phyloP scores from a whole-genome alignment of 2,329 filamentous ascomycete species.

The Colletotrichum gigasporum region DNA sequence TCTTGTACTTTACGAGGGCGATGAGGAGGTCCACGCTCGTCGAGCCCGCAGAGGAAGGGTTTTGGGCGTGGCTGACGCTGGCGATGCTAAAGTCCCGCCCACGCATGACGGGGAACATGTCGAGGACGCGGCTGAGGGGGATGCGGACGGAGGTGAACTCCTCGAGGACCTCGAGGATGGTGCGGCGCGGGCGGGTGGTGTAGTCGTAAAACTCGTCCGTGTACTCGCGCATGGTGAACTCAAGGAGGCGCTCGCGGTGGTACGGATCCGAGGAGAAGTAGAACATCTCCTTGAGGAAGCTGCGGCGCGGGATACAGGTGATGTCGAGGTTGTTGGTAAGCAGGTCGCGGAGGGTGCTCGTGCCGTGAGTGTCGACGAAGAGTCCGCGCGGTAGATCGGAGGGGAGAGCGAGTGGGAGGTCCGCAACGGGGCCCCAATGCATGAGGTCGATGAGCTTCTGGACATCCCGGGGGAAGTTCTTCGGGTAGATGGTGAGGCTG shows the following conservation, averaged over 20 bases:
- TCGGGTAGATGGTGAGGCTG: constrained; percentile 83
- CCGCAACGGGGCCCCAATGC: constrained; percentile 79
- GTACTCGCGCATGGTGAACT: constrained; percentile 82
- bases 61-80: constrained; percentile 70
- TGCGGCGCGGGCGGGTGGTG: constrained; percentile 87
- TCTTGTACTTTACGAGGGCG: constrained; percentile 91
- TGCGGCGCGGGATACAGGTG: constrained; percentile 85
- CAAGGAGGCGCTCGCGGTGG: constrained; percentile 83
- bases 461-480: constrained; percentile 87
- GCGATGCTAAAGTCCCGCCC: constrained; percentile 95
- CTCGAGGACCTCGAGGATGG: constrained; percentile 89
- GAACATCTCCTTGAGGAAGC: constrained; percentile 82
- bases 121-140: constrained; percentile 76
- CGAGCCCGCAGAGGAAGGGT: constrained; percentile 35
- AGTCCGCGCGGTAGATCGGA: constrained; percentile 40
- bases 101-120: constrained; percentile 83
- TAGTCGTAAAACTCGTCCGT: constrained; percentile 97
- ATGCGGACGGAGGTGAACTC: constrained; percentile 89
- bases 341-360: constrained; percentile 75
- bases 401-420: constrained; percentile 62
- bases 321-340: constrained; percentile 89
- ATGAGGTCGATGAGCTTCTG: constrained; percentile 80
- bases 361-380: constrained; percentile 45
- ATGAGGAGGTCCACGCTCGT: constrained; percentile 76
- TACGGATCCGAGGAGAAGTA: constrained; percentile 77